Percentiles rank a stretch among this genome's conserved stretches.
These are phyloP conservation scores for Spergularia marina DNA, from an alignment of 148 eudicot species.

Conservation along the genomic window DNA sequence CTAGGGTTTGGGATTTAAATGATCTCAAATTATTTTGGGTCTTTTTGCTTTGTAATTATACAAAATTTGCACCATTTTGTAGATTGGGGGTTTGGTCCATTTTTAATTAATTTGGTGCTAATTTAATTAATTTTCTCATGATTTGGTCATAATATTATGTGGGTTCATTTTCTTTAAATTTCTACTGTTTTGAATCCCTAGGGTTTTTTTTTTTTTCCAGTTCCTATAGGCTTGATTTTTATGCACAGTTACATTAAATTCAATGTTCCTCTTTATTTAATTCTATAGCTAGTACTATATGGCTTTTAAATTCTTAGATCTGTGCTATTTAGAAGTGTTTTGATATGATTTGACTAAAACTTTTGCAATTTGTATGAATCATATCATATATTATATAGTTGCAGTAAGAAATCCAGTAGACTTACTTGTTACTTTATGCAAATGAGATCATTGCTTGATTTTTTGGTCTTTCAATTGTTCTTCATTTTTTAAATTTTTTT, in stretches of 20 bases:
- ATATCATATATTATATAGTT: not conserved
- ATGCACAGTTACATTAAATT: not conserved
- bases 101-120: not conserved
- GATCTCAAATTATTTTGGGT: no score
- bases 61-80: no score
- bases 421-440: constrained; percentile 6
- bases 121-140: not conserved
- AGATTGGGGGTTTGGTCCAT: constrained; percentile 17
- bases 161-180: not conserved
- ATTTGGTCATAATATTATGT: not conserved
- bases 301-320: constrained; percentile 10
- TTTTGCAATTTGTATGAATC: not conserved
- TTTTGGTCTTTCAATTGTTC: not conserved
- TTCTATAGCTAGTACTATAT: not conserved
- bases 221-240: not conserved
- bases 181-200: constrained; percentile 6
- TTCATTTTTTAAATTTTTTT: not conserved
- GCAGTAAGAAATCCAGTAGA: constrained; percentile 14
- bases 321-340: constrained; percentile 8
- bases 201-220: constrained; percentile 22
- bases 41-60: no score
- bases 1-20: constrained; percentile 11
- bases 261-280: not conserved
- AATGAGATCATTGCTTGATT: constrained; percentile 4
- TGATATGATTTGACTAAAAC: not conserved